Conservation (phyloP, 1,139 yeast genomes). For the Yamadazyma oceani region DNA sequence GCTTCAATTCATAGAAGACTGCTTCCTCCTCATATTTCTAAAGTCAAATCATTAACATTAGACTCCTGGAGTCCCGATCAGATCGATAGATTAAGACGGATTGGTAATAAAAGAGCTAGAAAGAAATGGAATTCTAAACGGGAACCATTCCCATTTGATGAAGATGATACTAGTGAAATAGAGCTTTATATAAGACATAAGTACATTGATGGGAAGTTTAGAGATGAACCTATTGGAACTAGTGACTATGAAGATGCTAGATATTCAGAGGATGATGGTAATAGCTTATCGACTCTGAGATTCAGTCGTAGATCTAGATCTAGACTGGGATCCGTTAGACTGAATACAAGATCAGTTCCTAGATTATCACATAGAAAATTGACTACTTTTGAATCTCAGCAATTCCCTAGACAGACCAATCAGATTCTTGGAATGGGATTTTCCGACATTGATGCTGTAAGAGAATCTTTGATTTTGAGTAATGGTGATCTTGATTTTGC, state of each 20-base stretch:
- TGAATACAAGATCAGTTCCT: slow-evolving; percentile 26
- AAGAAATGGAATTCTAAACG: slow-evolving; percentile 61
- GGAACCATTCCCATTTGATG: slow-evolving; percentile 71
- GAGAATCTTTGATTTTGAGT: slow-evolving; percentile 50
- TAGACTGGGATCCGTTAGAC: slow-evolving; percentile 12
- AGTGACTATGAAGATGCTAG: slow-evolving; percentile 21
- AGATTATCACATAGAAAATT: slow-evolving; percentile 42
- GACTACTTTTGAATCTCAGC: slow-evolving; percentile 43
- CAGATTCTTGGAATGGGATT: slow-evolving; percentile 48
- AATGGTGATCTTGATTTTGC: slow-evolving; percentile 52
- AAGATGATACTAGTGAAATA: slow-evolving; percentile 51
- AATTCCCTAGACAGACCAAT: slow-evolving; percentile 38
- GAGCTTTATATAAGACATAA: slow-evolving; percentile 55
- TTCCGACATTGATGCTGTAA: slow-evolving; percentile 43
- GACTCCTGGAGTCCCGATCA: slow-evolving; percentile 75
- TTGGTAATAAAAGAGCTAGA: slow-evolving; percentile 68
- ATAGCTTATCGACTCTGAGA: slow-evolving; percentile 4
- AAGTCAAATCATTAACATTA: slow-evolving; percentile 76
- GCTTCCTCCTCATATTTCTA: slow-evolving; percentile 56
- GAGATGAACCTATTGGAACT: slow-evolving; percentile 32
- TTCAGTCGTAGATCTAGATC: slow-evolving; percentile 12
- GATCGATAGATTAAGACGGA: slow-evolving; percentile 53
- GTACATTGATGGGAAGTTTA: slow-evolving; percentile 46
- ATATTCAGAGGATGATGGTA: slow-evolving; percentile 14
- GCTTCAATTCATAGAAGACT: slow-evolving; percentile 72